phyloP scores from a whole-genome alignment of 768 basidiomycete genomes.

The Phylloporus sp. region DNA sequence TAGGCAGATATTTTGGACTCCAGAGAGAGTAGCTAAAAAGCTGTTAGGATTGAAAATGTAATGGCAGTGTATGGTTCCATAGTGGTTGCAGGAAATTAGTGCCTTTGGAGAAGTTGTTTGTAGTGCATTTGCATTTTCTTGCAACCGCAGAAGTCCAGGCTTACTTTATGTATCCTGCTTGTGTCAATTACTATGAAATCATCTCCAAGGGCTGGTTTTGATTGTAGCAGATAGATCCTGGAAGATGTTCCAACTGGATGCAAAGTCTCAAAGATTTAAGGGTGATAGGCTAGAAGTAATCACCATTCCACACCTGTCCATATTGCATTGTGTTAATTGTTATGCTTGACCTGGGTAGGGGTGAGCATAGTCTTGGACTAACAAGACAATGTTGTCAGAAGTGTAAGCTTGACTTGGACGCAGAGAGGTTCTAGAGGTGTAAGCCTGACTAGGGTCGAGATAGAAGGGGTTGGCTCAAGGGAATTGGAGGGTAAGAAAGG shows the following conservation, averaged over 20 bases:
- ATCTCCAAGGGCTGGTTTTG: neutral
- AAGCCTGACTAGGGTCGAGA: too few species aligned
- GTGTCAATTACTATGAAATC: neutral
- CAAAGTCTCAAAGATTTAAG: neutral
- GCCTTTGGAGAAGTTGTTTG: neutral
- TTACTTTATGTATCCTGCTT: neutral
- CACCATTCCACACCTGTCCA: constrained; percentile 1
- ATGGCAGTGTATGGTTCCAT: neutral
- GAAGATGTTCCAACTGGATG: neutral
- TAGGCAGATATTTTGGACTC: neutral
- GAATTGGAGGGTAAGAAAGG: too few species aligned
- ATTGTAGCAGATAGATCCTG: neutral
- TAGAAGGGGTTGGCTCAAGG: too few species aligned
- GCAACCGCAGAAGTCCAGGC: neutral
- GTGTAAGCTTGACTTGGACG: too few species aligned
- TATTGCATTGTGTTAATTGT: too few species aligned
- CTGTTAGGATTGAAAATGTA: neutral
- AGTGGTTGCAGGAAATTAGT: constrained; percentile 1
- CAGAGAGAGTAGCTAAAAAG: constrained; percentile 1
- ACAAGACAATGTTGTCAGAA: too few species aligned
- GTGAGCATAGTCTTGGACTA: too few species aligned
- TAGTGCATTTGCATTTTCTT: neutral
- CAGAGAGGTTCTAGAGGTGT: too few species aligned
- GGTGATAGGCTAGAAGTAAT: neutral
- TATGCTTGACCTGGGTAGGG: too few species aligned